Evolutionary conservation across 768 basidiomycete species (phyloP), one percentile per base, ranked within the genome.

Genomic region (Harrya chromipes): DNA sequence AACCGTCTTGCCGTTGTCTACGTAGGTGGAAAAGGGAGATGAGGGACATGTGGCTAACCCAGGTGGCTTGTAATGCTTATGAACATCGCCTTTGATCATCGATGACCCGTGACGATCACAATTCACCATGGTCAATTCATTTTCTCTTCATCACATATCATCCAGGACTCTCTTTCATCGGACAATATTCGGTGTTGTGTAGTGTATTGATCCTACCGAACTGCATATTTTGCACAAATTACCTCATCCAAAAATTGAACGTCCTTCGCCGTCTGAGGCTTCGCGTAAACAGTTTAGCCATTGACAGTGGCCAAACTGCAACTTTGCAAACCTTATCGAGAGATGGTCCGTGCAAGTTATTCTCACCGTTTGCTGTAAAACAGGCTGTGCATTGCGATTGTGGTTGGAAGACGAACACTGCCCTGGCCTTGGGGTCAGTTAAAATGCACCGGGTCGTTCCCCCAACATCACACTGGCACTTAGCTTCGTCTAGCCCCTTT

Each of bases 1-100:
- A 54, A 38, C 39, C 60, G 33, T 43, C 50, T 12, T 64, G 68
- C 43, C 47, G 65, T 48, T 44, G 60, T 50, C 26, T 70, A 61
- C 61, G 61, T 52, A 53, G 62, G 53, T 61, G 77, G 75, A 47
- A 64, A 66, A 57, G 71, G 49, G 69, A 74, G 54, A 74, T 69
- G 57, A 72, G 75, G 38, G 67, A 59, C n/a, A 56, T 66, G 29
- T 83, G 81, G 80, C 56, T 82, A 43, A 66, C 68, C 43, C 59
- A 52, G 38, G 72, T 83, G 17, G 71, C 72, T 20, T 82, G 81
- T 53, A 67, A 73, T 46, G 54, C 61, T 38, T 79, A 72, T 57
- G 78, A 81, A 49, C 66, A 59, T 23, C 46, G 19, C 14, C 27
- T 27, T 29, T 63, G 45, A 63, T 27, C 19, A 19, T 38, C 34